Evolutionary conservation across 345 rosid species (phyloP), one percentile per base, ranked within the genome.

Genomic region (Eucalyptus cloeziana): DNA sequence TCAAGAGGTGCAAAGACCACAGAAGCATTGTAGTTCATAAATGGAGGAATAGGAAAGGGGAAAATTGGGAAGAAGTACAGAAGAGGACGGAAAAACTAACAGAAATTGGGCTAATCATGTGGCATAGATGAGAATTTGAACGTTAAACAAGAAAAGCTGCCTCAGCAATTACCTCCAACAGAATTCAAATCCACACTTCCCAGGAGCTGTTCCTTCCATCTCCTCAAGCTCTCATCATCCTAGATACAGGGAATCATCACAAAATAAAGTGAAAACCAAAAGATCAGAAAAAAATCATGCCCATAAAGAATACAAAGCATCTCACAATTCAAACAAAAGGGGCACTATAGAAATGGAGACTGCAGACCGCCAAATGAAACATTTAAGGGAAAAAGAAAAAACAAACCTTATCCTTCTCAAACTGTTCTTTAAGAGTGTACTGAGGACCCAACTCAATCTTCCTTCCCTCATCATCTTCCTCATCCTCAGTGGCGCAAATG

Each of bases 191-290:
- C 99, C 89, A 97, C 98, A 52, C 92, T 91, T 10, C 98, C 96
- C 44, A 97, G 96, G 67, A 97, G 99, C 80, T 97, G 99, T 90
- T 97, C 98, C 90, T 97, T 97, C 99, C 99, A 97, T 90, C 95
- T 97, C 93, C 98, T 95, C 92, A 97, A 93, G 94, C 99, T 97
- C 89, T 97, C 99, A 92, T 97, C 99, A 71, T 97, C 99, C 99
- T 96, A 80, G 85, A 86, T 67, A 30, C 11, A 47, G 27, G 27
- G 40, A 76, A 76, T 40, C 47, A 21, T 24, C n/a, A 89, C 24
- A 31, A 15, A 60, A 62, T 19, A 88, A 86, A 85, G 52, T 88
- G 86, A 51, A 89, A 27, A 25, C 14, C 87, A 50, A 62, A 47
- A 87, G 19, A 44, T 17, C 12, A 33, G 33, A n/a, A 51, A 49